Conservation (phyloP, 257 asterid genomes). For the Asclepias syriaca region DNA sequence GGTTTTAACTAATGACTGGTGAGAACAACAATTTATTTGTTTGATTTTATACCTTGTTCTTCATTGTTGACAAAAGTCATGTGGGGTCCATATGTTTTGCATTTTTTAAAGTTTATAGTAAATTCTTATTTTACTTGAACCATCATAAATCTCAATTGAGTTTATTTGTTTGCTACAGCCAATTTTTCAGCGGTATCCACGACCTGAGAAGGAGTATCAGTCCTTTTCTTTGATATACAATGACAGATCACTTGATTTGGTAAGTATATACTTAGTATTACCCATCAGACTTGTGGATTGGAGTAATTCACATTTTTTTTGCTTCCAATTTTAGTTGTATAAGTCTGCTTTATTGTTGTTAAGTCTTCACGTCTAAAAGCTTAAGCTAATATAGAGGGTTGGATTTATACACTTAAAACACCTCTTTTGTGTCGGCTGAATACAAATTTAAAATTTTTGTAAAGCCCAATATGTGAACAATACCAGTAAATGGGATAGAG, state of each 20-base stretch:
- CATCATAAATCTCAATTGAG: constrained; percentile 17
- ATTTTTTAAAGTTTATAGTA: neutral
- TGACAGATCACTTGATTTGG: constrained; percentile 93
- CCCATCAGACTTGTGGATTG: neutral
- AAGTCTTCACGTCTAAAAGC: too few relatives aligned
- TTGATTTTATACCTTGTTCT: neutral
- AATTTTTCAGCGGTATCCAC: constrained; percentile 83
- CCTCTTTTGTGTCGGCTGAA: too few relatives aligned
- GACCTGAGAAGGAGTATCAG: constrained; percentile 97
- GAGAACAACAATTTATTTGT: neutral
- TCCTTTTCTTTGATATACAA: constrained; percentile 86
- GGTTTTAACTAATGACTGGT: neutral
- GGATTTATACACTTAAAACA: too few relatives aligned
- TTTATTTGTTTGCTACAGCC: constrained; percentile 49
- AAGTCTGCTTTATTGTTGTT: neutral
- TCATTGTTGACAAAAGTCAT: neutral
- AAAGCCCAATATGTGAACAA: too few relatives aligned
- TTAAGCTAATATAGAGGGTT: too few relatives aligned
- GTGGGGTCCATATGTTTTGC: neutral
- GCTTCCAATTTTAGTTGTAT: neutral
- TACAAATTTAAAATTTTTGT: too few relatives aligned
- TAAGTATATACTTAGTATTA: constrained; percentile 32
- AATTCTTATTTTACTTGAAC: constrained; percentile 8
- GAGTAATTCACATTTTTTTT: neutral
- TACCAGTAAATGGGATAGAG: too few relatives aligned